Evolutionary conservation across 352 stramenopile genomes (phyloP).

Genomic region (Aphanomyces astaci): DNA sequence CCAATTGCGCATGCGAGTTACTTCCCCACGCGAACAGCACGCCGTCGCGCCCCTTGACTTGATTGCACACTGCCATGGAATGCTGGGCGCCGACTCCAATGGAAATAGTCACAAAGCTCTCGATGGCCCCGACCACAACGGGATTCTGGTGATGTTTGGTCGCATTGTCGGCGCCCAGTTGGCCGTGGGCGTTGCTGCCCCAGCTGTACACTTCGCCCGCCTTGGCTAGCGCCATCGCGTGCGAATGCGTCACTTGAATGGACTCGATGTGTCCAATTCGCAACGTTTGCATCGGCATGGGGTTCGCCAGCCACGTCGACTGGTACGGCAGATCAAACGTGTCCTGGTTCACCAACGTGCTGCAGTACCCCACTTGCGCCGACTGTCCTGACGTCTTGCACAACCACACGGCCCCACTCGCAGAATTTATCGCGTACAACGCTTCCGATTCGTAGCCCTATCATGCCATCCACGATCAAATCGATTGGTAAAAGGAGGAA

Average conservation of each 20-base stretch:
- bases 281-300: slow-evolving; percentile 56
- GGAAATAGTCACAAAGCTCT: slow-evolving; percentile 48
- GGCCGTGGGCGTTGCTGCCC: slow-evolving; percentile 90
- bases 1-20: slow-evolving; percentile 64
- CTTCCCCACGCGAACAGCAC: slow-evolving; percentile 70
- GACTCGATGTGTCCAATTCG: slow-evolving; percentile 47
- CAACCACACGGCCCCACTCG: slow-evolving; percentile 52
- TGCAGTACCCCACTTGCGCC: slow-evolving; percentile 60
- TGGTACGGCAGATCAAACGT: slow-evolving; percentile 45
- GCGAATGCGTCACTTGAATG: slow-evolving; percentile 42
- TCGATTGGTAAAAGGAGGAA: slow-evolving; percentile 19
- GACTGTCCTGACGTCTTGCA: slow-evolving; percentile 61
- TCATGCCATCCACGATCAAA: not conserved
- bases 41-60: slow-evolving; percentile 51
- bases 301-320: slow-evolving; percentile 61
- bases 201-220: slow-evolving; percentile 90
- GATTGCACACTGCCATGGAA: slow-evolving; percentile 54
- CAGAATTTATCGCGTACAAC: slow-evolving; percentile 54
- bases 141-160: slow-evolving; percentile 38
- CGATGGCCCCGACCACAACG: slow-evolving; percentile 40
- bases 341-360: slow-evolving; percentile 28
- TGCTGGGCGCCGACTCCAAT: slow-evolving; percentile 56
- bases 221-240: slow-evolving; percentile 64
- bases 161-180: slow-evolving; percentile 49
- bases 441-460: slow-evolving; percentile 46